Evolutionary conservation across 75 land plant genomes (phyloP), one percentile per base, ranked within the genome.

Genomic region (Pinus albicaulis): DNA sequence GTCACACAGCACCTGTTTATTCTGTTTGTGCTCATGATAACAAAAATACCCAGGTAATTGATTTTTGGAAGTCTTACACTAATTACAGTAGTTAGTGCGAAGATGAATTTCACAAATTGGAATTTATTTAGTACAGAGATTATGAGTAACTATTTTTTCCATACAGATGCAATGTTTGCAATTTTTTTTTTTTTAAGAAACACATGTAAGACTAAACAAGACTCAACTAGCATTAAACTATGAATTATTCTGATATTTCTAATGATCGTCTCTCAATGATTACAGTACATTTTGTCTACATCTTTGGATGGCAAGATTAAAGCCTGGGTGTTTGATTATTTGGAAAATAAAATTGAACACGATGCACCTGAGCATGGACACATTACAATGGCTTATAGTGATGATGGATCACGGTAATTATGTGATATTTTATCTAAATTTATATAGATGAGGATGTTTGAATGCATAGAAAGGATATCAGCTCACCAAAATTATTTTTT

Each of bases 221-320:
- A 44, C 48, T 44, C 48, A 7, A 6, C 8, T 44, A 44, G 0
- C 48, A 44, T 44, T 44, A 44, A 44, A 44, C 0, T 44, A 0
- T 44, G 48, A 44, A 44, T 7, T 5, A 7, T 44, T 44, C 7
- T 44, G 7, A 7, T 7, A 44, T 44, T 44, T 44, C 7, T 44
- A 8, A 44, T 44, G 0, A 44, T 44, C 48, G 59, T 79, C 52
- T 20, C 24, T 25, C 5, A 38, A 76, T 68, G 55, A 62, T 12
- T 8, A 85, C 89, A 94, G 98, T 94, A 90, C 75, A 92, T 94
- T 2, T 94, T 94, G 75, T 94, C 98, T 57, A 94, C 95, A n/a
- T 92, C 98, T n/a, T 85, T 86, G 55, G 98, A 94, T 82, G 98
- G 98, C 19, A 94, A 94, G 76, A 94, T 94, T 48, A 94, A 94